Evolutionary conservation across 176 grass and related monocot genomes (phyloP).

Genomic region (Zoysia japonica): DNA sequence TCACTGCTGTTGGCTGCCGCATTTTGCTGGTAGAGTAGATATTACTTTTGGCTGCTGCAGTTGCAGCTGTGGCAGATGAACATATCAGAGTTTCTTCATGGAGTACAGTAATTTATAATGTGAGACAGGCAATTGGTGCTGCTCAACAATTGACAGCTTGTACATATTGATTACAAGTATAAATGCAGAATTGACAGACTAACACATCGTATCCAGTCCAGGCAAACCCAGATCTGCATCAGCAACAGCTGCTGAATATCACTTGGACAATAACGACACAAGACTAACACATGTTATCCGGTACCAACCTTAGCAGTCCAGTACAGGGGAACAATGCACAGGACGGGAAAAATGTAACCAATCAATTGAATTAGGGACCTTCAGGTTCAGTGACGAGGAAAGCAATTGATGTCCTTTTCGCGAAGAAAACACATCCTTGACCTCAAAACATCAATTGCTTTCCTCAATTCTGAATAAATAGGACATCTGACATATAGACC

Average conservation of each 20-base stretch:
- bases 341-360: not conserved
- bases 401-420: too few relatives aligned
- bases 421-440: not conserved
- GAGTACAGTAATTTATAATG: not conserved
- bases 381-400: not conserved
- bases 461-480: slow-evolving; percentile 35
- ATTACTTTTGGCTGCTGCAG: too few relatives aligned
- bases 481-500: slow-evolving; percentile 4
- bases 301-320: not conserved
- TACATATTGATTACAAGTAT: slow-evolving; percentile 14
- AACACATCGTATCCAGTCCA: not conserved
- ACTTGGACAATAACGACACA: slow-evolving; percentile 10
- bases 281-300: slow-evolving; percentile 11
- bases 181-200: slow-evolving; percentile 1
- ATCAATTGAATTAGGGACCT: not conserved
- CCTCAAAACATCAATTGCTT: slow-evolving; percentile 15
- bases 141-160: slow-evolving; percentile 9
- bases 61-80: too few relatives aligned
- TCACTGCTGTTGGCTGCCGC: too few relatives aligned
- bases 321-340: not conserved
- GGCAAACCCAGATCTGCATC: slow-evolving; percentile 24
- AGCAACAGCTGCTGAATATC: not conserved
- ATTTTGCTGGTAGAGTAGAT: too few relatives aligned
- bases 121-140: not conserved
- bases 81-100: not conserved